These are phyloP conservation scores for Glycine latifolia DNA, from an alignment of 306 rosid species.

Conservation along the genomic window DNA sequence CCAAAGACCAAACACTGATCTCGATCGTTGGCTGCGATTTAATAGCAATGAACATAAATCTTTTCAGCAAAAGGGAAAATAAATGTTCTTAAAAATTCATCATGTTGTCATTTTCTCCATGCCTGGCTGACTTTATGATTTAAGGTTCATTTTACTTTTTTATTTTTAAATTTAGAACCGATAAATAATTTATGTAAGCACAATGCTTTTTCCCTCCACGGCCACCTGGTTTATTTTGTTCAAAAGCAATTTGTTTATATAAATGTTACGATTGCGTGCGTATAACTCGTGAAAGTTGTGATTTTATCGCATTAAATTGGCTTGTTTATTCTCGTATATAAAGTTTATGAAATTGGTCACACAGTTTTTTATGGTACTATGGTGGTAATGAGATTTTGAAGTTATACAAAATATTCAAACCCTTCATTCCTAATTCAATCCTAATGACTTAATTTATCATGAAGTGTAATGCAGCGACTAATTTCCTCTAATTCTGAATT, in stretches of 20 bases:
- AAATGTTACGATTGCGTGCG: neutral
- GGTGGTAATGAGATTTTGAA: neutral
- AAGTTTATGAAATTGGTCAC: neutral
- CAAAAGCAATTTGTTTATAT: neutral
- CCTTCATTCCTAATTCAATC: too few relatives aligned
- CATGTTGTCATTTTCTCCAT: neutral
- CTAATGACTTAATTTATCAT: too few relatives aligned
- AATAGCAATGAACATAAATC: constrained; percentile 29
- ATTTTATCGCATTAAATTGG: neutral
- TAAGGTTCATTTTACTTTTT: constrained; percentile 14
- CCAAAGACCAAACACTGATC: constrained; percentile 65
- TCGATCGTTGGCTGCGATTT: neutral
- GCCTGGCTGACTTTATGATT: constrained; percentile 1
- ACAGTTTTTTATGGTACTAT: neutral
- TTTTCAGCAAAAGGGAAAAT: constrained; percentile 11
- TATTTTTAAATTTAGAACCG: neutral
- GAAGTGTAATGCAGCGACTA: too few relatives aligned
- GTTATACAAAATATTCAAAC: neutral
- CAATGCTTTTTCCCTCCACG: neutral
- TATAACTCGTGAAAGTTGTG: neutral
- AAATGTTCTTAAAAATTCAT: neutral
- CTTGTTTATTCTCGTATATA: neutral
- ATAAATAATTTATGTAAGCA: constrained; percentile 1
- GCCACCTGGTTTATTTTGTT: constrained; percentile 2
- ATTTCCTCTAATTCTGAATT: too few relatives aligned